Base-by-base conservation (phyloP, 2,329 filamentous ascomycete genomes). In the Diaporthe aspalathi region DNA sequence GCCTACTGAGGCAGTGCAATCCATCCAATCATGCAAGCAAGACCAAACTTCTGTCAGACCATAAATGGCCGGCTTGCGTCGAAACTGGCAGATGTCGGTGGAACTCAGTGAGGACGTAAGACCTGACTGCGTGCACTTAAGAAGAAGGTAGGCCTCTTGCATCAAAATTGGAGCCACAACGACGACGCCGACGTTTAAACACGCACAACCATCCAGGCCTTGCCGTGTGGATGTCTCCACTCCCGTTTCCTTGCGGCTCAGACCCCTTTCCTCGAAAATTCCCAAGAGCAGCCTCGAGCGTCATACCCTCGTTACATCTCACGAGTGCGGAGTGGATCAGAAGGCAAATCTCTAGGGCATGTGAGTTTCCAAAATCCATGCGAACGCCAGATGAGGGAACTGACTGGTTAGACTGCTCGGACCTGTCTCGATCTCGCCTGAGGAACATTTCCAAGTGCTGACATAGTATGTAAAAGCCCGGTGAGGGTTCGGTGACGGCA, bases 1-100 rank as follows among this genome's bases (percentile, higher is more conserved):
- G 57, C 57, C 57, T 17, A 63, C 57, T 22, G 57, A 47, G 43
- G 57, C 57, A 49, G 57, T 63, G 57, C 57, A 63, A 35, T 8
- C 49, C 40, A n/a, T 56, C 57, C 57, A 63, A 49, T 43, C 57
- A 63, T 27, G 27, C 40, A 49, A n/a, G 57, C 57, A 63, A 43
- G 2, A 22, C 43, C 12, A 35, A 62, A 32, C 27, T 16, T 35
- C 20, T 2, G 40, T 63, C 57, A 63, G 57, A 49, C 40, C 40
- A 49, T 22, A 32, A 17, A 16, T 35, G 14, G 40, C 14, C 43
- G 43, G 27, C 38, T 1, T 49, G 57, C 43, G 35, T 63, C 40
- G 57, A 63, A 63, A 47, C 11, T 49, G 57, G 5, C 43, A 49
- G 57, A 63, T 49, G 17, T 47, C 17, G 14, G 24, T 63, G 40